Evolutionary conservation across 2,329 filamentous ascomycete genomes (phyloP), one percentile per base, ranked within the genome.

Genomic region (Didymosphaeria variabile): DNA sequence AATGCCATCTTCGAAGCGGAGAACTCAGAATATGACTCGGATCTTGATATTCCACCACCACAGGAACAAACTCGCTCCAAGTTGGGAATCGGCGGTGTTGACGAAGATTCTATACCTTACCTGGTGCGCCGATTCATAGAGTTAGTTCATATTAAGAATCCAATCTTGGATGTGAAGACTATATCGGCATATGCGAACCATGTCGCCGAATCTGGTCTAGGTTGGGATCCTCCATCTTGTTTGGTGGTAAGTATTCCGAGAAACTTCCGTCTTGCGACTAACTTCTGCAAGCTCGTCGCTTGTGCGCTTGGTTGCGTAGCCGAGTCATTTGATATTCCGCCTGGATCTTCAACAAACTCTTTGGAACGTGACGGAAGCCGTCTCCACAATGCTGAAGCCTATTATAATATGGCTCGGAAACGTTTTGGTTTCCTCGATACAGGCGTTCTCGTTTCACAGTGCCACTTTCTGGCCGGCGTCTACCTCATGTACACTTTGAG

Each of bases 371-470:
- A 13, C 3, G 50, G 31, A 32, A 15, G 36, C 12, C 29, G 31
- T 5, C 34, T 53, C 9, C 46, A 49, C 8, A 29, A 53, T 23
- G 50, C 29, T 15, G 50, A 53, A 34, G 26, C 31, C 10, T 53
- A 53, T n/a, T 53, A 36, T 29, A 53, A 53, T 21, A 34, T 53
- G 32, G 50, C 50, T 7, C 50, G 50, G 19, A 53, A 19, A 53
- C 21, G 50, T 26, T 53, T 53, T 40, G 50, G 50, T 2, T 53
- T 53, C 17, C 50, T 53, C 31, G 50, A 53, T 4, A 40, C 12
- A 19, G 50, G 50, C 13, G 10, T 53, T 40, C 5, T 53, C 34
- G 50, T 40, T 7, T 29, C 50, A 13, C 50, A 53, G 19, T 53
- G 50, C 19, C 50, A 53, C 19, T 53, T 53, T 38, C 29, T 53